Base-by-base conservation (phyloP, 129 eudicot genomes). In the Flaveria ramosissima region DNA sequence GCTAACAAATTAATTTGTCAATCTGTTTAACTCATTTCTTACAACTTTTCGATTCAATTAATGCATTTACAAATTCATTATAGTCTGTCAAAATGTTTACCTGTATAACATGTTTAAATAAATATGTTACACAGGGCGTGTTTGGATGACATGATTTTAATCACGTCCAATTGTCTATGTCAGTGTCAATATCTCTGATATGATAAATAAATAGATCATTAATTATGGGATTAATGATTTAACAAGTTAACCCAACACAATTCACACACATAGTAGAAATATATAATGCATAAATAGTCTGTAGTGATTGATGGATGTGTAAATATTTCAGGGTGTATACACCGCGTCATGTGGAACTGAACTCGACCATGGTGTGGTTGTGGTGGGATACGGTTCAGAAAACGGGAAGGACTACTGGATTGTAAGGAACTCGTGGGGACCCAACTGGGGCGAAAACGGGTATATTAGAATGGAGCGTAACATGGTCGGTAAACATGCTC, bases 381-480 rank as follows among this genome's bases (percentile, higher is more conserved):
- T 76, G 61, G 98, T 93, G 39, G 98, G 98, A 19, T 93, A 93
- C 57, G 96, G 98, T 26, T 70, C 88, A 24, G 97, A 90, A 65
- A 77, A 87, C 12, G 96, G 96, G 0, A 68, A 76, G 52, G 97
- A 87, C 61, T 91, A 91, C 67, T 93, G 98, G 98, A 80, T 84
- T 4, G 98, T 93, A 48, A 83, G 96, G 83, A 93, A 93, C 82
- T 93, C 98, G 30, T 93, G 98, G 97, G 98, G 98, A 13, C 75
- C 83, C 4, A 7, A 59, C 2, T 93, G 98, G 98, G 98, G 97
- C 0, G 98, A 93, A 56, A 72, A 83, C 0, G 98, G 98, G 10
- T 89, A 93, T 88, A 46, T 90, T 19, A 89, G 85, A 55, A 76
- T 93, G 84, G 90, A 89, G 71, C 91, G 96, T 43, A 91, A 90